Percentiles rank a stretch among this genome's conserved stretches.
Evolutionary conservation across 441 rosid genomes (phyloP).

Genomic region (Pelargonium exstipulatum): DNA sequence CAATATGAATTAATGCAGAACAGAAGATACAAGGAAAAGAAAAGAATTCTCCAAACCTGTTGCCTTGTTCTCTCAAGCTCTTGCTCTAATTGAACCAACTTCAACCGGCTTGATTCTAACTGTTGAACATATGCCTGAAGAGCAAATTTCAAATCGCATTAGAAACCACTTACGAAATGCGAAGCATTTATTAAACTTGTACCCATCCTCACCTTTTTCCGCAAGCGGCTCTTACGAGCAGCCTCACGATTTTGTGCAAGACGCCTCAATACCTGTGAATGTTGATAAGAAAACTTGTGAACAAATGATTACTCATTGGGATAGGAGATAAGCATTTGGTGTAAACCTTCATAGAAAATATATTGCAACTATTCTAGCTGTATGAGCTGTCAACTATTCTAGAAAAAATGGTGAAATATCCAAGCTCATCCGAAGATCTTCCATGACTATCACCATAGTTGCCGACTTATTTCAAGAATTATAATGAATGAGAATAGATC

Average conservation of each 20-base stretch:
- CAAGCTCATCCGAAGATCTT: not conserved
- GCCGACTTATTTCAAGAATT: not conserved
- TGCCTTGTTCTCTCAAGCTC: constrained; percentile 77
- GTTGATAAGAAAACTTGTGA: constrained; percentile 16
- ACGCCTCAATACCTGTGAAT: constrained; percentile 67
- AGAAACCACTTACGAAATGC: constrained; percentile 12
- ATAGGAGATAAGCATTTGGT: too few species aligned
- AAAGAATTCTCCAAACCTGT: constrained; percentile 45
- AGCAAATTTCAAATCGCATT: constrained; percentile 15
- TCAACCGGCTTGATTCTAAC: constrained; percentile 78
- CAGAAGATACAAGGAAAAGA: constrained; percentile 1
- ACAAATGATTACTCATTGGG: not conserved
- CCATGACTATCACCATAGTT: not conserved
- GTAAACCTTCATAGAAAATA: not conserved
- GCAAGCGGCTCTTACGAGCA: constrained; percentile 90
- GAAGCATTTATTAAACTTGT: constrained; percentile 3
- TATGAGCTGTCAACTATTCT: not conserved
- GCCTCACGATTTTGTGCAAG: constrained; percentile 97
- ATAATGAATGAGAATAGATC: not conserved
- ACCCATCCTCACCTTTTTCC: constrained; percentile 62
- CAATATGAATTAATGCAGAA: not conserved
- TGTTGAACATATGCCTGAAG: constrained; percentile 92
- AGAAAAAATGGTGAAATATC: not conserved
- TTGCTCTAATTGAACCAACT: constrained; percentile 77
- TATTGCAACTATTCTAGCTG: not conserved